Percentiles rank a stretch among this genome's conserved stretches.
These are phyloP conservation scores for Starmerella davenportii DNA, from an alignment of 805 yeast species.

Conservation along the genomic window DNA sequence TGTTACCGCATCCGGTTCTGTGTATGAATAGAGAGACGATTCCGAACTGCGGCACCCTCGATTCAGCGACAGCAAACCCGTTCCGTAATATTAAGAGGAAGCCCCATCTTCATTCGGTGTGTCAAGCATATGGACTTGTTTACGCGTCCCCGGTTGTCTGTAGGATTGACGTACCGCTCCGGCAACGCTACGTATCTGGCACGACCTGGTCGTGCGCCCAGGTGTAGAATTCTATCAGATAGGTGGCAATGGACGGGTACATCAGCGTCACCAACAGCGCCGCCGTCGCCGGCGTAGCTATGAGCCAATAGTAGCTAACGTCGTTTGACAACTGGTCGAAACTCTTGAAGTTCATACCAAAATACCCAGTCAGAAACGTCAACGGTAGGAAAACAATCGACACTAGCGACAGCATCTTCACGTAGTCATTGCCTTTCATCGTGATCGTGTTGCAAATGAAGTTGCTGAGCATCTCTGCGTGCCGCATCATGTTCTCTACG, in stretches of 20 bases:
- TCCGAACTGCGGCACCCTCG: no score
- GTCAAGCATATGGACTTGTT: no score
- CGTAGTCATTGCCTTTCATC: conserved; percentile 37
- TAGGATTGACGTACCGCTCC: no score
- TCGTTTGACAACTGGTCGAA: conserved; percentile 27
- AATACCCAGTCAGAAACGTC: conserved; percentile 44
- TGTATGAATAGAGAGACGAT: no score
- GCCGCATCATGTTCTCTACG: conserved; percentile 35
- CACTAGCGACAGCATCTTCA: conserved; percentile 36
- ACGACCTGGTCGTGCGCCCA: conserved; percentile 15
- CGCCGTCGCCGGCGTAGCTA: conserved; percentile 27
- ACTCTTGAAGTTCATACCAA: conserved; percentile 35
- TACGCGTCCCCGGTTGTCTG: no score
- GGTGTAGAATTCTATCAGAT: conserved; percentile 7
- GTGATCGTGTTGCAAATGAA: conserved; percentile 41
- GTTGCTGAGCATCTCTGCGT: conserved; percentile 33
- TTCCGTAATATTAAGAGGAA: no score
- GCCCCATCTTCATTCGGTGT: no score
- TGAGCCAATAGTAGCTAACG: conserved; percentile 32
- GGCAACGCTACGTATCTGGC: no score
- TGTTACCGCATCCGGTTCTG: no score
- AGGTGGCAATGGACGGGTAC: conserved; percentile 11
- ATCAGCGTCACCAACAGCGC: conserved; percentile 19
- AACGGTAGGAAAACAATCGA: conserved; percentile 43
- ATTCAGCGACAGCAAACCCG: no score